Evolutionary conservation across 225 moss, liverwort and hornwort genomes (phyloP), one percentile per base, ranked within the genome.

Genomic region (Asterella californica): DNA sequence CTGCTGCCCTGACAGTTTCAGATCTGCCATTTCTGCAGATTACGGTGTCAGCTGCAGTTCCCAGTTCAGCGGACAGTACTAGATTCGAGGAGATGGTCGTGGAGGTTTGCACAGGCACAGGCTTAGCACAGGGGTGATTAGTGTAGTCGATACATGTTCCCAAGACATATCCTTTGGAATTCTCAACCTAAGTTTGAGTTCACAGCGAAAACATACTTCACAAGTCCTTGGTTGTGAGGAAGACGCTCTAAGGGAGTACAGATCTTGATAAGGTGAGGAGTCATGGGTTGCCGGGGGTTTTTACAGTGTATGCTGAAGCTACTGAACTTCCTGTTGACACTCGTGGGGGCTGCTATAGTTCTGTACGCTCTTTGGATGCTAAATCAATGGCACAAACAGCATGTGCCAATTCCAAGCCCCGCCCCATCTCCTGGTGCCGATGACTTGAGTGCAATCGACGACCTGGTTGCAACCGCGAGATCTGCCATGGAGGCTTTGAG

Each of bases 361-460:
- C 76, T 99, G 10, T 99, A 99, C 73, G 88, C 93, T 38, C 83
- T 99, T 36, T 99, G 99, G 99, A 95, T 95, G 92, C 83, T 93
- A 76, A 91, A 92, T 34, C 85, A 95, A 77, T 99, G 95, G 95
- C 81, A 84, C 66, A 85, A 87, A 79, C 7, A 89, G 61, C 7
- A 89, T 38, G 66, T 54, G 38, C 84, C 84, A 48, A 54, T 79
- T 33, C 79, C 86, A 19, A 17, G 66, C 49, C 85, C 82, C 0
- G 69, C 80, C 15, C 84, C 90, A 59, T 66, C 79, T 32, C 78
- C 89, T 57, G 81, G 74, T 46, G 76, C 21, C 15, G 78, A 82
- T 38, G 60, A 48, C 10, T 74, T 64, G 30, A 78, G 6, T n/a
- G 45, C n/a, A 37, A 60, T 60, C 46, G 61, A 76, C 45, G 54